Evolutionary conservation across 257 asterid genomes (phyloP), one percentile per base, ranked within the genome.

Genomic region (Agastache rugosa): DNA sequence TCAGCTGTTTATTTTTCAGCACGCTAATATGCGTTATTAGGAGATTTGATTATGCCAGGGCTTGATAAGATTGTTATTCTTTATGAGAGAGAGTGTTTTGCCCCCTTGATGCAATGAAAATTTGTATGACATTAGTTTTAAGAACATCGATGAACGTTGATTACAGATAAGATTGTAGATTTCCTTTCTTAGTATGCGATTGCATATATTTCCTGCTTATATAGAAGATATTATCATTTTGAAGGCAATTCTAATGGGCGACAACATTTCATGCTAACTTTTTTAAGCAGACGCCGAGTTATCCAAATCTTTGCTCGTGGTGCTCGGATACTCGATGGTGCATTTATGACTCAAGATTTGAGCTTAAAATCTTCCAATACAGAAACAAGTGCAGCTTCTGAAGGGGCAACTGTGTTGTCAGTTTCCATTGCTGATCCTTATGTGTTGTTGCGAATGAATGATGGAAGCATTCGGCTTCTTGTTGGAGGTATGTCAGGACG

Each of bases 341-440:
- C 93, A 78, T 94, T 87, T 78, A 92, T 94, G 97, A 88, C 96
- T 80, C 99, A 94, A 84, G 99, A 94, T 39, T 70, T 94, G 93
- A 90, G 81, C 84, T 90, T 94, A 75, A 87, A 83, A 79, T 79
- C 86, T 54, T 86, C 96, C 70, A 88, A 85, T 82, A 76, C 93
- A 67, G 98, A 93, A 77, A 74, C 83, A 54, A 88, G 82, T 70
- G 77, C 87, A 35, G 88, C 89, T 69, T 87, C 98, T 71, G 97
- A 92, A 71, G 85, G 83, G 75, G 67, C 83, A 62, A 79, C 63
- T 17, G 97, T 92, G 54, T 81, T 89, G 73, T 92, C 96, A 42
- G 99, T 90, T 86, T 87, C 97, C 60, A 94, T 94, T 55, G 97
- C 97, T 54, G 99, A 94, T 84, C 99, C 99, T 37, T 94, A 86